Evolutionary conservation across 176 grass and related monocot genomes (phyloP), one percentile per base, ranked within the genome.

Genomic region (Luzula sylvatica): DNA sequence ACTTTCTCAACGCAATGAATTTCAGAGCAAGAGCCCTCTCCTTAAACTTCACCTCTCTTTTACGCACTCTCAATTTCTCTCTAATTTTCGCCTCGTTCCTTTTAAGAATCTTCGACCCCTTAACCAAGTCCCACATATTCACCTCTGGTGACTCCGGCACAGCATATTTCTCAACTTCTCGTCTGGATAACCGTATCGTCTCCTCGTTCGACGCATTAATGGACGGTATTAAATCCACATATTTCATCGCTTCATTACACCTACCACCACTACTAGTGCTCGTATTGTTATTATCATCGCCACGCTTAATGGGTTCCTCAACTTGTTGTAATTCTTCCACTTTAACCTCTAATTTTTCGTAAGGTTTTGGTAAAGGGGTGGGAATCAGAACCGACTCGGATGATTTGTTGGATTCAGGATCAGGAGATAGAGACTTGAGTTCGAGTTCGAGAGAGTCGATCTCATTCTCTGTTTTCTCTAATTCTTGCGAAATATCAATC

Each of bases 401-500:
- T 46, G 57, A 8, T 20, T 4, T 45, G 39, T 41, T 26, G 30
- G 13, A 14, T 69, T 65, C 26, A 41, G 26, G 21, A 50, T 55
- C 47, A 57, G 26, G 51, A 46, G 49, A 14, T 20, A 80, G 21
- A 19, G 65, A 51, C 41, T 74, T 81, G 8, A 81, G 55, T 44
- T 74, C 57, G 8, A 60, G 58, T 40, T 81, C 77, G 3, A 81
- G 32, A 40, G 72, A 69, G 68, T 81, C 77, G 44, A 81, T 74
- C 61, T 74, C 55, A 52, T 20, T 42, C 26, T 74, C 77, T 43
- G 71, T 81, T 67, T 74, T 81, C 32, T 81, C 77, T 25, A 70
- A 54, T 56, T 68, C 77, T 49, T 74, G 73, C 11, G 64, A 74
- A 62, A 74, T 50, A 38, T 58, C 64, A 3, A 19, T 28, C 56